Evolutionary conservation across 2,329 filamentous ascomycete genomes (phyloP), one percentile per base, ranked within the genome.

Genomic region (Calonectria crousiana): DNA sequence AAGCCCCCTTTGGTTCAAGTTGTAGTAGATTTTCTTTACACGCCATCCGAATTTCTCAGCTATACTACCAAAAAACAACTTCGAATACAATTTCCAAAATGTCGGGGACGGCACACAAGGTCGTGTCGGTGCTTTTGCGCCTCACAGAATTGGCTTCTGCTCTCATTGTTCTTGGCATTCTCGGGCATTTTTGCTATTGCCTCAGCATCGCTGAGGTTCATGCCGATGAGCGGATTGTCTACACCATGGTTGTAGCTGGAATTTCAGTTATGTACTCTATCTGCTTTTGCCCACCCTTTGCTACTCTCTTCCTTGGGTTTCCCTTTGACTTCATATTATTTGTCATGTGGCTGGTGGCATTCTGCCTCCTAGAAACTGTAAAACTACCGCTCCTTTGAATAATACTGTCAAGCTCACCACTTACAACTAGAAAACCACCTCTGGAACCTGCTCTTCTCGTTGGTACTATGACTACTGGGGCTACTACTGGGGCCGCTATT

Each of bases 271-370:
- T 81, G 44, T 82, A 78, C 68, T 75, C 74, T 2, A 73, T 81
- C 26, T 53, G 80, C 32, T 62, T 80, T 32, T 77, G 75, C 28
- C 41, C 60, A 1, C 81, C 81, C 2, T 74, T 82, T 68, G 75
- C 74, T 20, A 28, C 58, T 30, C 74, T 80, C 1, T 80, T 80
- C 38, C 41, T 79, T 41, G 68, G 62, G 18, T 82, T 81, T 64
- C 80, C 81, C 2, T 67, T 80, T 9, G 81, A 82, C 70, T 78
- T 81, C 32, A 47, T 81, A 3, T 18, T 82, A 28, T 81, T 79
- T 36, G 51, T 81, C 30, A 78, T 78, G 78, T 82, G 81, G 81
- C 74, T 82, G 18, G 79, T 81, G 26, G 79, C 80, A 36, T 82
- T 77, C 60, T 77, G 70, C 53, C 72, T 82, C 3, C 77, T 82